Evolutionary conservation across 1,139 yeast species (phyloP), one percentile per base, ranked within the genome.

Genomic region (Tardiomyces digboiensis): DNA sequence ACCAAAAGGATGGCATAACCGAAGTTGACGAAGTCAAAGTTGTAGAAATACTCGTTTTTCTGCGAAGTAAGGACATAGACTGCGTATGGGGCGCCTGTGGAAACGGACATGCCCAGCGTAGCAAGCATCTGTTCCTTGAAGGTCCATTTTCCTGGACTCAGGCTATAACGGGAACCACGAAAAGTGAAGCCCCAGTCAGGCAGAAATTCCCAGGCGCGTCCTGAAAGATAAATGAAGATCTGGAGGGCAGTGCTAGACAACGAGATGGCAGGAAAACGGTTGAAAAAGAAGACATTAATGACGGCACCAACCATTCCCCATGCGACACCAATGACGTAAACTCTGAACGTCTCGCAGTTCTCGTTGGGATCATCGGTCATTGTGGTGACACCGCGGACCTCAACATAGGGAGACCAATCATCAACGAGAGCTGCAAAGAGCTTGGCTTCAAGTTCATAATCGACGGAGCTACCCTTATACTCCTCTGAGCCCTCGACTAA

Each of bases 391-490:
- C 84, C 69, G 49, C 86, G 67, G 7, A 80, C 82, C 58, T 79
- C 84, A 2, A 80, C 76, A 56, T 80, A 80, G 1, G 83, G 82
- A 1, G 82, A 78, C 57, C 71, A 74, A 55, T 66, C 78, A 40
- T 72, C 66, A 43, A 74, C 62, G 42, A 78, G 55, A 21, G 69
- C 70, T 2, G 80, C 80, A 43, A 68, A 67, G 19, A 70, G 51
- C 46, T 61, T 66, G 19, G 57, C 51, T 47, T 64, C 65, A 19
- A 67, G 59, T 19, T 56, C 56, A 73, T 70, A 55, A 2, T 50
- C 56, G 12, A 49, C 55, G 4, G 45, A 46, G n/a, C 47, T 33
- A 2, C 33, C 33, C 3, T 40, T 19, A 18, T 40, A 40, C 1
- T 7, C 45, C 7, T 53, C 45, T 1, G 56, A 50, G 3, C 59